Evolutionary conservation across 176 grass and related monocot species (phyloP), one percentile per base, ranked within the genome.

Genomic region (Pontederia paniculata): DNA sequence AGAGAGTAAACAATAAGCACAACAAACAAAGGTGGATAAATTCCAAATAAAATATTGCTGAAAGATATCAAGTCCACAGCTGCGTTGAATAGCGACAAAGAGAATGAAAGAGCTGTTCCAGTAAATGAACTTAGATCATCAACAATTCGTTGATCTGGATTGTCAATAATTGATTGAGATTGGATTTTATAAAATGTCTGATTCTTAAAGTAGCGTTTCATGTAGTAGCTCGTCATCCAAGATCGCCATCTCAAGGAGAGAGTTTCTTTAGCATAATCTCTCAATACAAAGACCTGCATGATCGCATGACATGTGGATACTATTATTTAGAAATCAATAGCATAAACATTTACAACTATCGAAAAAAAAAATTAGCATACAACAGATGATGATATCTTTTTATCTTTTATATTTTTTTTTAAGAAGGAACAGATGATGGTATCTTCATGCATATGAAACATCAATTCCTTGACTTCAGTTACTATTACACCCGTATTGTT

Each of bases 221-320:
- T 97, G 74, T 97, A 97, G 64, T 90, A 90, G 69, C 77, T 76
- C 13, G 91, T 97, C 91, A 90, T 97, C 91, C 91, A 97, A 66
- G 83, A 97, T 66, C 91, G 71, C 86, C 91, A 97, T 83, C 91
- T 81, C 52, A 97, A 81, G 52, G 91, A 97, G 73, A 97, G 91
- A 19, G 82, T 86, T 82, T 97, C 91, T 66, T 75, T 87, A 62
- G 91, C 86, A 75, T 97, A 97, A 60, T 97, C 86, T 76, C 91
- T 90, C 71, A 97, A 74, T 12, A 97, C 91, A 89, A 97, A 97
- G 71, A 97, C 60, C 91, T 97, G 78, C 23, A 87, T 37, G 28
- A 37, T 37, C 28, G 7, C 28, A 37, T 37, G 28, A 37, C 28
- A 37, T 37, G 28, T 37, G 28, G 28, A 37, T 37, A 37, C 3